Evolutionary conservation across 495 filamentous ascomycete genomes (phyloP).

Genomic region (Cryomyces minteri): DNA sequence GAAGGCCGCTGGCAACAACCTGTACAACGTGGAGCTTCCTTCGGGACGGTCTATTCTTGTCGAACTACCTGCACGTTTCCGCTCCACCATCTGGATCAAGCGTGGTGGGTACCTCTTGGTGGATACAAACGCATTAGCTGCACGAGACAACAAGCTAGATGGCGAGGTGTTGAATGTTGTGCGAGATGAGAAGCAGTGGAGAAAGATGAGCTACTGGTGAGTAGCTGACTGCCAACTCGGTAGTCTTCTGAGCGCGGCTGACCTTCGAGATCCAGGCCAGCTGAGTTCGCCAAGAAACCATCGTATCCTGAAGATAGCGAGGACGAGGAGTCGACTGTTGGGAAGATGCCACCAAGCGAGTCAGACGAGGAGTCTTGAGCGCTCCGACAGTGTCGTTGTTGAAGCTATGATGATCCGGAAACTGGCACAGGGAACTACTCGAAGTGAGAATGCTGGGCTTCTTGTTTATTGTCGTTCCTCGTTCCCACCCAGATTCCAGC

Average conservation of each 20-base stretch:
- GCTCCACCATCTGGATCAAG: constrained; percentile 79
- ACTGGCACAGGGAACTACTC: constrained; percentile 4
- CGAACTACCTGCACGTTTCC: constrained; percentile 66
- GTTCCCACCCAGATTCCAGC: constrained; percentile 42
- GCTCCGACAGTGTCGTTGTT: neutral
- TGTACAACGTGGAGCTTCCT: constrained; percentile 56
- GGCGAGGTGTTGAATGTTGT: constrained; percentile 92
- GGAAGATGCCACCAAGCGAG: constrained; percentile 67
- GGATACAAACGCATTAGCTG: constrained; percentile 45
- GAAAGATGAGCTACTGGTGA: constrained; percentile 80
- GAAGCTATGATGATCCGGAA: neutral
- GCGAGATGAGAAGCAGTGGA: constrained; percentile 77
- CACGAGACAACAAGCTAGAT: constrained; percentile 57
- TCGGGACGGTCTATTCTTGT: constrained; percentile 41
- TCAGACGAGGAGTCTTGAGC: constrained; percentile 29
- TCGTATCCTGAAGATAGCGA: constrained; percentile 38
- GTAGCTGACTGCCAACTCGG: constrained; percentile 9
- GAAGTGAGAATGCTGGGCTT: constrained; percentile 4
- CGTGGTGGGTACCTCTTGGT: constrained; percentile 74
- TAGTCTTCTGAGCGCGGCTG: constrained; percentile 2
- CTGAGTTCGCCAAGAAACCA: constrained; percentile 52
- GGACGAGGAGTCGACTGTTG: constrained; percentile 60
- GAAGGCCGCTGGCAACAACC: constrained; percentile 71
- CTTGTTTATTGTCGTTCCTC: constrained; percentile 18
- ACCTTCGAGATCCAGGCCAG: constrained; percentile 40